phyloP scores from a whole-genome alignment of 2,329 filamentous ascomycete species.

The Scortechinia acanthostroma region DNA sequence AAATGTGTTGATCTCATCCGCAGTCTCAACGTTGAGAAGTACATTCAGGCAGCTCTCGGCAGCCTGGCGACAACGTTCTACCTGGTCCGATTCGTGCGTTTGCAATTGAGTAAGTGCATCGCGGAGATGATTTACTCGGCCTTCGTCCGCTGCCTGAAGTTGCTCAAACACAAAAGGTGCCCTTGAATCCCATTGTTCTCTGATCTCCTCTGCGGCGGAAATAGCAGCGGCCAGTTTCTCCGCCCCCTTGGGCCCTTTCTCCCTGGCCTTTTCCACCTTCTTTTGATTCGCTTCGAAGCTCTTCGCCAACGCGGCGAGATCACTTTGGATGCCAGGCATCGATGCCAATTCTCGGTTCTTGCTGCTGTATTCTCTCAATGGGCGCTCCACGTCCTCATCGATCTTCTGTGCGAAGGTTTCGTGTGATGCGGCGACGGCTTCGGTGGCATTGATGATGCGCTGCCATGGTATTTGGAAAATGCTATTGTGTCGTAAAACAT shows the following conservation, averaged over 20 bases:
- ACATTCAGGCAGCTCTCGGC: constrained; percentile 56
- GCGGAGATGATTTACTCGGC: constrained; percentile 51
- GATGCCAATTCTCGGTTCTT: constrained; percentile 45
- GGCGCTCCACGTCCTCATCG: constrained; percentile 61
- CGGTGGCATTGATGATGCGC: constrained; percentile 57
- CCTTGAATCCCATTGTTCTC: constrained; percentile 54
- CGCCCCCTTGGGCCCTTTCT: constrained; percentile 40
- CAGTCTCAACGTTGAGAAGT: constrained; percentile 53
- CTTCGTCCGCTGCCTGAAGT: constrained; percentile 55
- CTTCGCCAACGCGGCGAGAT: constrained; percentile 47
- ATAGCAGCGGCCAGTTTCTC: constrained; percentile 44
- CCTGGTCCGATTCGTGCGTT: constrained; percentile 56
- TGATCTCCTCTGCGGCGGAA: constrained; percentile 46
- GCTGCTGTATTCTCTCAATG: constrained; percentile 52
- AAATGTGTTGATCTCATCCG: constrained; percentile 56
- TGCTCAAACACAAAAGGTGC: constrained; percentile 60
- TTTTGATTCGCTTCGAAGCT: constrained; percentile 51
- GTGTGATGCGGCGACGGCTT: constrained; percentile 60
- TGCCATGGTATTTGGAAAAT: constrained; percentile 67
- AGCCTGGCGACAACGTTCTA: constrained; percentile 46
- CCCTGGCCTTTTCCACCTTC: constrained; percentile 49
- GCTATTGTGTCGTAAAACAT: constrained; percentile 28
- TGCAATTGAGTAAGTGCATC: constrained; percentile 58
- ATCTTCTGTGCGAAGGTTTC: constrained; percentile 57
- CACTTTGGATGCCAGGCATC: constrained; percentile 43